Evolutionary conservation across 1,284 basidiomycete species (phyloP).

Genomic region (Athelia psychrophila): DNA sequence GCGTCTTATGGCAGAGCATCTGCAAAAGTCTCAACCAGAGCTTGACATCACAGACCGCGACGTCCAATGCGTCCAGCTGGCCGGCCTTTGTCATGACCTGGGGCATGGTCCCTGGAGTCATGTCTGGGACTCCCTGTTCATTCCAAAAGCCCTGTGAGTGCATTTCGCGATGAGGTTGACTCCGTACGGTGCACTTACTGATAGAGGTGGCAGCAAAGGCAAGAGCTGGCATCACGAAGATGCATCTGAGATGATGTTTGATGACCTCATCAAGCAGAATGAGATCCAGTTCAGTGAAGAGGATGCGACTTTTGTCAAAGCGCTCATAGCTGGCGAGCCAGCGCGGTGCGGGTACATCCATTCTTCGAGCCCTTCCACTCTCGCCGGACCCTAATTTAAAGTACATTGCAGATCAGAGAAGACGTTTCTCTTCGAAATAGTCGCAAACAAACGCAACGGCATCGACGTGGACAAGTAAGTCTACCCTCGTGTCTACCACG

Average conservation of each 20-base stretch:
- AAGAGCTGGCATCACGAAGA: constrained; percentile 65
- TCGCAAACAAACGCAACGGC: constrained; percentile 74
- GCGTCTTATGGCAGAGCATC: constrained; percentile 52
- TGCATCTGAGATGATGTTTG: constrained; percentile 73
- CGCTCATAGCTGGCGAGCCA: constrained; percentile 60
- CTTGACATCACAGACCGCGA: constrained; percentile 66
- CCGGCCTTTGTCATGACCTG: constrained; percentile 71
- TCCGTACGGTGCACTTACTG: constrained; percentile 2
- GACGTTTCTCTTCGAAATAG: constrained; percentile 64
- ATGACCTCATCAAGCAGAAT: constrained; percentile 53
- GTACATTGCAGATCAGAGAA: constrained; percentile 40
- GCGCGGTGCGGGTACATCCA: constrained; percentile 42
- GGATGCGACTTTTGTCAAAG: constrained; percentile 61
- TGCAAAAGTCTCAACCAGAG: constrained; percentile 57
- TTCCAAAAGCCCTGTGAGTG: constrained; percentile 54
- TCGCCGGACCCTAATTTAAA: too few species aligned
- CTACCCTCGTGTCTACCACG: neutral
- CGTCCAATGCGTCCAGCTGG: constrained; percentile 64
- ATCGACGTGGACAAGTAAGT: constrained; percentile 79
- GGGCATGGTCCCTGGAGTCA: constrained; percentile 77
- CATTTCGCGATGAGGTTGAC: neutral
- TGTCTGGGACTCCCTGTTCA: constrained; percentile 68
- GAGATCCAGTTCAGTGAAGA: constrained; percentile 38
- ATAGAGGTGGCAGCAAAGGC: constrained; percentile 29
- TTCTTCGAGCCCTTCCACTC: neutral